A percentile compares a stretch with the other conserved stretches of the same genome.
phyloP scores from a whole-genome alignment of 768 basidiomycete genomes.

The Strobilomyces confusus region DNA sequence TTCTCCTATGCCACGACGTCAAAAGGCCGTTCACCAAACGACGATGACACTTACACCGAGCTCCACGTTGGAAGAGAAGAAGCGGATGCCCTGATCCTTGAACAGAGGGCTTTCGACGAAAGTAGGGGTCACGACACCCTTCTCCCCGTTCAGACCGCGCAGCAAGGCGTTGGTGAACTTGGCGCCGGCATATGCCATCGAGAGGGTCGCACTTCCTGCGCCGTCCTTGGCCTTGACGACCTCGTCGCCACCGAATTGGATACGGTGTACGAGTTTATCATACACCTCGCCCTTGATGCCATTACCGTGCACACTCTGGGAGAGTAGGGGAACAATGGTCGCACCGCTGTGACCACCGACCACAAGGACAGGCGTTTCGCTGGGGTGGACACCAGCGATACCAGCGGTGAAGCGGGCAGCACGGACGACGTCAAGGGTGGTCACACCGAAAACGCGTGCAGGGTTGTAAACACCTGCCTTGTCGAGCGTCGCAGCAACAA shows the following conservation, averaged over 20 bases:
- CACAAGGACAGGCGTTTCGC: conserved; percentile 73
- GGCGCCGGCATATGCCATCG: conserved; percentile 76
- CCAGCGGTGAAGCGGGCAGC: conserved; percentile 85
- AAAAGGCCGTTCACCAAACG: conserved; percentile 1
- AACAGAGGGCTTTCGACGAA: conserved; percentile 89
- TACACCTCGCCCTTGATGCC: conserved; percentile 70
- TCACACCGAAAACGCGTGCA: conserved; percentile 87
- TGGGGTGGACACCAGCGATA: conserved; percentile 61
- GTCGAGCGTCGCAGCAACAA: conserved; percentile 88
- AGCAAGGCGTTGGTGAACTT: conserved; percentile 61
- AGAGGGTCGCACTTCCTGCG: conserved; percentile 70
- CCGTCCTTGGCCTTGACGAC: conserved; percentile 98
- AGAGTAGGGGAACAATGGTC: conserved; percentile 96
- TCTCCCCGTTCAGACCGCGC: conserved; percentile 62
- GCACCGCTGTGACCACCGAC: conserved; percentile 94
- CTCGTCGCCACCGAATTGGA: conserved; percentile 98
- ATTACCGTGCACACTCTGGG: conserved; percentile 71
- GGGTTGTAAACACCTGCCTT: conserved; percentile 93
- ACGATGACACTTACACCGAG: conserved; percentile 64
- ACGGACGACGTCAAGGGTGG: conserved; percentile 97
- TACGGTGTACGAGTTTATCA: conserved; percentile 80
- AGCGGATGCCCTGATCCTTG: conserved; percentile 81
- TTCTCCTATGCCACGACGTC: conserved; percentile 43
- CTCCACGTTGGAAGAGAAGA: conserved; percentile 93
- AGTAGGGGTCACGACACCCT: conserved; percentile 70